Evolutionary conservation across 305 asterid genomes (phyloP).

Genomic region (Fraxinus sp.): DNA sequence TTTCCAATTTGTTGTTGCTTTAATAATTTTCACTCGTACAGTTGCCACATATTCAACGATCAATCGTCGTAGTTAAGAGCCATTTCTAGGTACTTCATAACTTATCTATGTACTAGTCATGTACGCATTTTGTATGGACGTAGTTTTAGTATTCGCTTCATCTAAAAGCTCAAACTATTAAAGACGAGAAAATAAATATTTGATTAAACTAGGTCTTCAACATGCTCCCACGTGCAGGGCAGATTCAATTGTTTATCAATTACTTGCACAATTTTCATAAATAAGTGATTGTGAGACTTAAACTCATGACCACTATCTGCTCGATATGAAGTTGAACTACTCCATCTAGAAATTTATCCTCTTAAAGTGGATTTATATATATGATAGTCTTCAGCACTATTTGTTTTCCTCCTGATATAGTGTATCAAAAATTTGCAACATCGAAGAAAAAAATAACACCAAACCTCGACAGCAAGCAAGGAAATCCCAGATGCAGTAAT

Average conservation of each 20-base stretch:
- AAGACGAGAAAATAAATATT: too few species aligned
- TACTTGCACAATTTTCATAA: neutral
- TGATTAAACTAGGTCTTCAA: too few species aligned
- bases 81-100: too few species aligned
- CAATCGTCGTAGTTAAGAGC: too few species aligned
- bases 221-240: too few species aligned
- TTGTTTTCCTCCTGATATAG: neutral
- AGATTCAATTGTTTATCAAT: neutral
- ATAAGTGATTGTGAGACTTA: neutral
- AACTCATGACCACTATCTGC: neutral
- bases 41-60: too few species aligned
- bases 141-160: too few species aligned
- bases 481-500: slow-evolving; percentile 63
- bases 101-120: too few species aligned
- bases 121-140: too few species aligned
- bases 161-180: too few species aligned
- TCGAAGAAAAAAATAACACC: slow-evolving; percentile 13
- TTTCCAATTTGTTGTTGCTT: neutral
- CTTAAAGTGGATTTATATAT: neutral
- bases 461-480: slow-evolving; percentile 62
- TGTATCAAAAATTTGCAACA: neutral
- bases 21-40: too few species aligned
- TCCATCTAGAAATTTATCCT: neutral
- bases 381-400: neutral
- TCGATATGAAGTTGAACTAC: neutral